Conservation (phyloP, 805 yeast species). For the Debaryomyces hansenii region DNA sequence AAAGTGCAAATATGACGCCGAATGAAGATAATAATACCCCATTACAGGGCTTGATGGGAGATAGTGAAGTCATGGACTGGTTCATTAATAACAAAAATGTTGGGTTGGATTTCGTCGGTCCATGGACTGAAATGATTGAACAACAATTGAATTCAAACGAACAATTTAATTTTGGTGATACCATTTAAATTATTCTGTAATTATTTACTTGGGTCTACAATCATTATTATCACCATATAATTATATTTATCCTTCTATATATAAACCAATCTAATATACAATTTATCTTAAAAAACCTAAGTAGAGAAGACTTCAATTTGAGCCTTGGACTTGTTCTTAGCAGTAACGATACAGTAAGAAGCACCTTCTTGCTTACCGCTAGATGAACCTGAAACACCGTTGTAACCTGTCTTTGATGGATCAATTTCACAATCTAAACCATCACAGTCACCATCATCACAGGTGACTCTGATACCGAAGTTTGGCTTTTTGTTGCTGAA, state of each 20-base stretch:
- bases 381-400: constrained; percentile 47
- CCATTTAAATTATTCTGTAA: neutral
- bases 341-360: constrained; percentile 83
- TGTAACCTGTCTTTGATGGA: constrained; percentile 62
- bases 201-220: neutral
- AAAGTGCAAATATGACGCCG: constrained; percentile 7
- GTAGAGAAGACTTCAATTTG: constrained; percentile 64
- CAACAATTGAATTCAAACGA: constrained; percentile 50
- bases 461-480: constrained; percentile 72
- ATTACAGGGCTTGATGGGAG: constrained; percentile 27
- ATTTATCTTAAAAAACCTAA: neutral
- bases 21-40: constrained; percentile 14
- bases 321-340: constrained; percentile 60
- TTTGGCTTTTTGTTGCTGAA: constrained; percentile 57
- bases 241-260: neutral
- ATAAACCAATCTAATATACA: neutral
- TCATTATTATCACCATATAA: neutral
- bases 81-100: constrained; percentile 38
- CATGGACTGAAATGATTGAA: constrained; percentile 80
- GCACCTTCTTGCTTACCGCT: constrained; percentile 56
- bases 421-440: constrained; percentile 85
- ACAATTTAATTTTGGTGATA: constrained; percentile 29
- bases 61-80: constrained; percentile 46
- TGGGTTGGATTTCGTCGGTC: constrained; percentile 55
- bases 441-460: constrained; percentile 66